Evolutionary conservation across 495 filamentous ascomycete genomes (phyloP).

Genomic region (Pseudomonodictys pantanalensis): DNA sequence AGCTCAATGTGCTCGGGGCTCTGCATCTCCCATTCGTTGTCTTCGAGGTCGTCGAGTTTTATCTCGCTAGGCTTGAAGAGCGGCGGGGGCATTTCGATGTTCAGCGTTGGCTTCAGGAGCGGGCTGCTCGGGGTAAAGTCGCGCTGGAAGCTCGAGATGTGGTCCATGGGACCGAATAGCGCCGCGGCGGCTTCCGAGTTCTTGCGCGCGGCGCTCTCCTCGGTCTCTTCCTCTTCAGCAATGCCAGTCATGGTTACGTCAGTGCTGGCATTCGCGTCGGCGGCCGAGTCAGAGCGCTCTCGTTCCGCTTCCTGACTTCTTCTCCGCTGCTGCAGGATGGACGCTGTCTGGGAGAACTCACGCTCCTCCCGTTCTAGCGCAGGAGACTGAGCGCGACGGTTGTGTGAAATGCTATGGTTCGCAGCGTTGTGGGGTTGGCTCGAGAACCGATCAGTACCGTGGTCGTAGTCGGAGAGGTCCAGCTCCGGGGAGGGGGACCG

Average conservation of each 20-base stretch:
- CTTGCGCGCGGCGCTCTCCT: conserved; percentile 38
- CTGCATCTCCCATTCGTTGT: conserved; percentile 53
- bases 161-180: conserved; percentile 42
- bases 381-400: conserved; percentile 71
- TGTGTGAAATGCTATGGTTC: conserved; percentile 51
- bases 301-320: conserved; percentile 40
- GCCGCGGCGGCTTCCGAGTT: conserved; percentile 43
- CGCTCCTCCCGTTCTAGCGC: conserved; percentile 92
- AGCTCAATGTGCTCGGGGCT: conserved; percentile 88
- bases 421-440: conserved; percentile 45
- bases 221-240: conserved; percentile 38
- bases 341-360: conserved; percentile 92
- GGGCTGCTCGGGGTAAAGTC: conserved; percentile 38
- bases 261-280: conserved; percentile 1
- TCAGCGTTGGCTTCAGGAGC: conserved; percentile 33
- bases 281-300: neutral
- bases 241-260: conserved; percentile 33
- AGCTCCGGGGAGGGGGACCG: conserved; percentile 89
- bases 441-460: conserved; percentile 61
- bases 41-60: conserved; percentile 21
- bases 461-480: conserved; percentile 85
- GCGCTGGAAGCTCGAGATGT: conserved; percentile 18
- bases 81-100: conserved; percentile 18
- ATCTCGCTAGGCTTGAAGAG: conserved; percentile 16
- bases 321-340: conserved; percentile 66